phyloP scores from a whole-genome alignment of 164 flowering plant species.

The Vitis riparia region DNA sequence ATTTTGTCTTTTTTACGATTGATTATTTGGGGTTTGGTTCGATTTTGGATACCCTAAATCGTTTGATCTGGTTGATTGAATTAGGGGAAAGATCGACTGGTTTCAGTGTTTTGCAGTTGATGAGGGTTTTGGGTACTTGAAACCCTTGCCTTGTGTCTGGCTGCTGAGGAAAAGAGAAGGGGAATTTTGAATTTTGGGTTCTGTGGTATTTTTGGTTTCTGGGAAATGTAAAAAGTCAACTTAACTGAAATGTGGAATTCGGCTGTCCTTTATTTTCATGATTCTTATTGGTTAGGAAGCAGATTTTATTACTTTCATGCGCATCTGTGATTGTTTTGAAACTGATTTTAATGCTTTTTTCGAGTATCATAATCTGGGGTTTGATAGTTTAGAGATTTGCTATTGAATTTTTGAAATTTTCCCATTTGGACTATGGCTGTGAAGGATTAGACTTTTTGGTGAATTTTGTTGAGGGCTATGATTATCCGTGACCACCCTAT shows the following conservation, averaged over 20 bases:
- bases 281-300: too few relatives aligned
- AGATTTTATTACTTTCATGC: not conserved
- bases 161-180: not conserved
- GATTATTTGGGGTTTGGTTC: not conserved
- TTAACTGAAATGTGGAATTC: too few relatives aligned
- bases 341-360: not conserved
- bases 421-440: not conserved
- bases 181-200: not conserved
- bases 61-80: constrained; percentile 4
- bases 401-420: not conserved
- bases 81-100: not conserved
- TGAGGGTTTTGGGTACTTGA: not conserved
- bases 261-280: too few relatives aligned
- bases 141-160: not conserved
- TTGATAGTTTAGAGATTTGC: not conserved
- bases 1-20: not conserved
- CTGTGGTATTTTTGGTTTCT: not conserved
- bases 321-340: not conserved
- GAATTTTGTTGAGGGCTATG: not conserved
- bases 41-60: not conserved
- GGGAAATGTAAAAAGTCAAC: too few relatives aligned
- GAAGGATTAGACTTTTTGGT: not conserved
- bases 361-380: not conserved
- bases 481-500: not conserved
- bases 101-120: not conserved